These are phyloP conservation scores for Leucocoprinus birnbaumii DNA, from an alignment of 768 basidiomycete genomes.

Conservation along the genomic window DNA sequence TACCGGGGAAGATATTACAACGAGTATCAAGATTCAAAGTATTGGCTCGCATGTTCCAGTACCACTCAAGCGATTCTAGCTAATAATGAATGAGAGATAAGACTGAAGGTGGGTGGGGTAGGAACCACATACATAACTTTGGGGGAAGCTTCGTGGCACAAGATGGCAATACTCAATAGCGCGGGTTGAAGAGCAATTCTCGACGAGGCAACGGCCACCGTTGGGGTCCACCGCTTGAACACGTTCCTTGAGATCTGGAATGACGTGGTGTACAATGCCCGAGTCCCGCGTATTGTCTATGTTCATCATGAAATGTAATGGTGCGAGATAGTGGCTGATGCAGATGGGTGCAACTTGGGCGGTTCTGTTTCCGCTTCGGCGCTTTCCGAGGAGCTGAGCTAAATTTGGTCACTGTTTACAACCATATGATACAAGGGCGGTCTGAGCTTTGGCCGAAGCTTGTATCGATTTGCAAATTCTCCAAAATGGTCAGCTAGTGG, in stretches of 20 bases:
- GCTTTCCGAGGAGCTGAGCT: no score
- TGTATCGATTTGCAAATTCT: no score
- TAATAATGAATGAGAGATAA: not conserved
- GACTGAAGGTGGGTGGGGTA: not conserved
- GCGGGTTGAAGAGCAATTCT: slow-evolving; percentile 3
- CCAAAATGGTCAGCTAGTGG: no score
- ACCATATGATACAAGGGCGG: no score
- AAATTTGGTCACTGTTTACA: no score
- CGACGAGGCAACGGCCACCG: slow-evolving; percentile 8
- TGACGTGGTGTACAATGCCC: not conserved
- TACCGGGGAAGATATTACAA: slow-evolving; percentile 11
- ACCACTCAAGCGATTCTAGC: slow-evolving; percentile 5
- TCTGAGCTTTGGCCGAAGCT: no score
- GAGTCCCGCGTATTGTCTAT: not conserved
- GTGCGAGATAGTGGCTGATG: slow-evolving; percentile 1
- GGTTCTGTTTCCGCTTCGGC: no score
- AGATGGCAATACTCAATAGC: slow-evolving; percentile 4
- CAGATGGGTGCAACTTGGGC: no score
- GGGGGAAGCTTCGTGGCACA: not conserved
- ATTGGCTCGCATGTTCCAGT: slow-evolving; percentile 9
- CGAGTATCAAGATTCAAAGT: slow-evolving; percentile 13
- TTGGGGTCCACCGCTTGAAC: slow-evolving; percentile 10
- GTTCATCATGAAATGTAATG: slow-evolving; percentile 2
- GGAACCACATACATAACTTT: not conserved
- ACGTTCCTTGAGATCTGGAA: not conserved